Conservation (phyloP, 257 asterid species). For the Forsythia suspensa region DNA sequence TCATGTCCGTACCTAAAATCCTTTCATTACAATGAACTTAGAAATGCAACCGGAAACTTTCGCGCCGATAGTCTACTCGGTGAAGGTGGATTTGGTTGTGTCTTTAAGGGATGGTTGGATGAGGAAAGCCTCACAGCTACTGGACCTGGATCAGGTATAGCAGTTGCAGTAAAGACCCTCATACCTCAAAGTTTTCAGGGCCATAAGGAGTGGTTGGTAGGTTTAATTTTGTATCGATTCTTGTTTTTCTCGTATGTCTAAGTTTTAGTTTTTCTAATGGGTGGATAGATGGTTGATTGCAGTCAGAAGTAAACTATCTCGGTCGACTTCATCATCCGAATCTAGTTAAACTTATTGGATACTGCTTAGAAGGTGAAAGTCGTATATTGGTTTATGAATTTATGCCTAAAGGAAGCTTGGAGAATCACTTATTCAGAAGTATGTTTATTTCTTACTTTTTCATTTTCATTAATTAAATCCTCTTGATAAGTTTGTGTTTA, state of each 20-base stretch:
- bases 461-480: neutral
- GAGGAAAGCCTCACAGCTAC: slow-evolving; percentile 38
- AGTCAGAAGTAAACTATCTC: slow-evolving; percentile 59
- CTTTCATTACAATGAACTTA: slow-evolving; percentile 29
- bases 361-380: slow-evolving; percentile 44
- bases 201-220: slow-evolving; percentile 59
- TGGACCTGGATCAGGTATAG: slow-evolving; percentile 30
- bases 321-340: slow-evolving; percentile 51
- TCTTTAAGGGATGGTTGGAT: slow-evolving; percentile 55
- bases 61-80: slow-evolving; percentile 41
- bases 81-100: slow-evolving; percentile 59
- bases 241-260: neutral
- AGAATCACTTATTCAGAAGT: slow-evolving; percentile 45
- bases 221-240: slow-evolving; percentile 10
- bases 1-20: slow-evolving; percentile 45
- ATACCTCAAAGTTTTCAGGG: slow-evolving; percentile 49
- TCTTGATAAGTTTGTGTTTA: neutral
- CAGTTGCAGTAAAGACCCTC: slow-evolving; percentile 51
- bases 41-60: slow-evolving; percentile 38
- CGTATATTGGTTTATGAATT: slow-evolving; percentile 52
- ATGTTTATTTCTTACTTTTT: neutral
- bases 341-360: slow-evolving; percentile 51
- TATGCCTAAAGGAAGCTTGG: slow-evolving; percentile 59
- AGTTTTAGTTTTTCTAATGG: neutral
- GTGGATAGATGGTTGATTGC: neutral